A percentile compares a stretch with the other conserved stretches of the same genome.
These are phyloP conservation scores for Pholiota adiposa DNA, from an alignment of 1,284 basidiomycete genomes.

Conservation along the genomic window DNA sequence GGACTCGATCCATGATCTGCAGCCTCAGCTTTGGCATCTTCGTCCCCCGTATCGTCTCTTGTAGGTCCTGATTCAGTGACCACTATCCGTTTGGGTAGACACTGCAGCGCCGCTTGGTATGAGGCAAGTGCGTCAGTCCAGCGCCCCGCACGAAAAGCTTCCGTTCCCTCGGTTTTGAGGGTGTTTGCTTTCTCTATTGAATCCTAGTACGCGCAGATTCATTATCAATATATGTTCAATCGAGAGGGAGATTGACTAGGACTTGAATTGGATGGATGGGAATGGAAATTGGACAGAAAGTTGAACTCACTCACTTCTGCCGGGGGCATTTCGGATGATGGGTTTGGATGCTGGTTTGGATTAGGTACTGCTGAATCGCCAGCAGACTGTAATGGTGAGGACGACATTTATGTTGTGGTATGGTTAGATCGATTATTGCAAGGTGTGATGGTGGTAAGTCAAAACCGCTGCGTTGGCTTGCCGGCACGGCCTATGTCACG, in stretches of 20 bases:
- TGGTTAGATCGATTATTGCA: too few relatives aligned
- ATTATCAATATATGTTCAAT: too few relatives aligned
- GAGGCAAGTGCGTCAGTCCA: conserved; percentile 71
- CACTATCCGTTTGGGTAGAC: conserved; percentile 50
- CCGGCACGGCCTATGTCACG: background rate
- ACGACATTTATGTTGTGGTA: background rate
- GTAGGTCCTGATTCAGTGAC: conserved; percentile 21
- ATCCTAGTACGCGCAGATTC: background rate
- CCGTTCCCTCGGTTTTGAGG: conserved; percentile 54
- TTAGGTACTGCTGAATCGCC: background rate
- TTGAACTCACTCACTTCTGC: conserved; percentile 1
- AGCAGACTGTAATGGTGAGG: background rate
- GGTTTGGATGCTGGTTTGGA: background rate
- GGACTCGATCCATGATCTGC: background rate
- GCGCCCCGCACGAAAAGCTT: conserved; percentile 41
- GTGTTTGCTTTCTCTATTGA: background rate
- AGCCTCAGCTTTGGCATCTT: conserved; percentile 9
- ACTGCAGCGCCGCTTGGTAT: conserved; percentile 63
- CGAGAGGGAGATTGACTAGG: too few relatives aligned
- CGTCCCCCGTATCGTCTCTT: conserved; percentile 14
- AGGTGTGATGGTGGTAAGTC: too few relatives aligned
- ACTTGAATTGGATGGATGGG: too few relatives aligned
- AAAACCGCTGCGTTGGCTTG: too few relatives aligned
- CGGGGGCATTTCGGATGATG: background rate
- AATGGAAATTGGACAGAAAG: background rate